These are phyloP conservation scores for Coemansia sp. DNA, from an alignment of 192 early-diverging fungal genomes.

Conservation along the genomic window DNA sequence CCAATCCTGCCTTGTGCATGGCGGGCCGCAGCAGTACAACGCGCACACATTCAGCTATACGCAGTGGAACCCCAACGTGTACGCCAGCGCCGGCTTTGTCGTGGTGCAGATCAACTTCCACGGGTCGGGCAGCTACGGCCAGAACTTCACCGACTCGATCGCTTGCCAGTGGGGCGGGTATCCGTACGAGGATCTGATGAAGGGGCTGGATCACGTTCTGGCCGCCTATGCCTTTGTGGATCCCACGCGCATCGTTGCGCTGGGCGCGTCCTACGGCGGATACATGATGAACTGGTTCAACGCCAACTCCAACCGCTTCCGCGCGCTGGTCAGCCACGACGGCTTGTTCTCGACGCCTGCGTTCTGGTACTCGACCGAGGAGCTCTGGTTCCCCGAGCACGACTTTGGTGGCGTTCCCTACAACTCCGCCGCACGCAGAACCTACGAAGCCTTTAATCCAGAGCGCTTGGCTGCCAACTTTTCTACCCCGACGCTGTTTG, in stretches of 20 bases:
- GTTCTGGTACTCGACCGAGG: conserved; percentile 70
- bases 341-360: conserved; percentile 67
- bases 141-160: conserved; percentile 70
- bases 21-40: conserved; percentile 74
- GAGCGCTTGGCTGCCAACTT: conserved; percentile 65
- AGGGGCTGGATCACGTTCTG: conserved; percentile 65
- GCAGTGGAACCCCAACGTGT: conserved; percentile 74
- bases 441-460: conserved; percentile 70
- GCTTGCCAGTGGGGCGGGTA: conserved; percentile 69
- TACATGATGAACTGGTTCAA: conserved; percentile 89
- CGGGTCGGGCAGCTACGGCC: conserved; percentile 78
- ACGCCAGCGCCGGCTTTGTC: conserved; percentile 68
- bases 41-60: conserved; percentile 59
- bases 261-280: conserved; percentile 81
- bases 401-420: conserved; percentile 77
- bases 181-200: conserved; percentile 75
- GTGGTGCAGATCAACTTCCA: conserved; percentile 70
- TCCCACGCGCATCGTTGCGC: conserved; percentile 56
- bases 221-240: conserved; percentile 62
- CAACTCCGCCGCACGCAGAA: conserved; percentile 43
- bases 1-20: conserved; percentile 69
- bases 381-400: conserved; percentile 76
- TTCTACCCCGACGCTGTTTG: conserved; percentile 74
- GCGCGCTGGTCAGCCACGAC: conserved; percentile 71
- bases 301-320: conserved; percentile 69